Evolutionary conservation across 2,329 filamentous ascomycete species (phyloP).

Genomic region (Bisporella sp.): DNA sequence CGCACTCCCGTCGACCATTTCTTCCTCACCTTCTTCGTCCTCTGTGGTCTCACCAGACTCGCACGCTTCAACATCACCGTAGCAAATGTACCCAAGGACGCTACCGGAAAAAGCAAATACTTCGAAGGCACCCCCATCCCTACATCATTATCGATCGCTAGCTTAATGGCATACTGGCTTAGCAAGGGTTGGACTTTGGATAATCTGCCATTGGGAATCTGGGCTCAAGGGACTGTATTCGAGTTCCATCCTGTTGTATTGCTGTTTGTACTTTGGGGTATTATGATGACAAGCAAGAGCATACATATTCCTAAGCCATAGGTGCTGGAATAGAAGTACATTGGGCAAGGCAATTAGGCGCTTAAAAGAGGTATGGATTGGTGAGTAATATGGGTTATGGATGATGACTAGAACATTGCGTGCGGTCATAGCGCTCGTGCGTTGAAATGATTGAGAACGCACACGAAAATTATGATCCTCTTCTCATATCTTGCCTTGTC

Average conservation of each 20-base stretch:
- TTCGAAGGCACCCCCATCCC: conserved; percentile 98
- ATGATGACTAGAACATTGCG: neutral
- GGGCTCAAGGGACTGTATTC: conserved; percentile 57
- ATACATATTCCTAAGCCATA: conserved; percentile 89
- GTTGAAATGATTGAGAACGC: no score
- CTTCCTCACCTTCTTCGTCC: conserved; percentile 77
- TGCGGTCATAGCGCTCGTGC: neutral
- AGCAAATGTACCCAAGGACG: conserved; percentile 82
- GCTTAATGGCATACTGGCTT: conserved; percentile 85
- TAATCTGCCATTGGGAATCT: conserved; percentile 68
- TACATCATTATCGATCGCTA: conserved; percentile 74
- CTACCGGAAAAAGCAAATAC: conserved; percentile 83
- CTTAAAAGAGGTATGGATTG: neutral
- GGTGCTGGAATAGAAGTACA: conserved; percentile 3
- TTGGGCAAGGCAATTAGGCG: neutral
- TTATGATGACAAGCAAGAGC: conserved; percentile 90
- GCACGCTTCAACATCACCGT: conserved; percentile 98
- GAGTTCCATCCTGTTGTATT: conserved; percentile 81
- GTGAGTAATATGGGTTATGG: neutral
- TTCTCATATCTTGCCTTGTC: no score
- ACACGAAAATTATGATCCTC: no score
- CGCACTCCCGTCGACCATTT: conserved; percentile 80
- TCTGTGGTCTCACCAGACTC: conserved; percentile 87
- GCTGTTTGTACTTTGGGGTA: conserved; percentile 83
- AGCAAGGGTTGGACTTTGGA: conserved; percentile 72